phyloP scores from a whole-genome alignment of 176 grass and related monocot genomes.

The Lolium rigidum region DNA sequence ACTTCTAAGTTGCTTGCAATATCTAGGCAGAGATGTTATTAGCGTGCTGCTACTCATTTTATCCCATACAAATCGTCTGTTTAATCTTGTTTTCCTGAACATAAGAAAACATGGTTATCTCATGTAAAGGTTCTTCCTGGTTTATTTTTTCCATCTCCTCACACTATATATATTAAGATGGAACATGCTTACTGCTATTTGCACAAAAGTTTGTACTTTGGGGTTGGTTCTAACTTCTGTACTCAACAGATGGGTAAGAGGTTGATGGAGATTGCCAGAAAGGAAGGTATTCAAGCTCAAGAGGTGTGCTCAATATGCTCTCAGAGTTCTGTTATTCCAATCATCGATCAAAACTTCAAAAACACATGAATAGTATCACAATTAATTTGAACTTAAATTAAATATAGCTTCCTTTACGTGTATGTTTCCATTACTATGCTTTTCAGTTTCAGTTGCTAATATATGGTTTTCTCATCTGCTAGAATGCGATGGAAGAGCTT shows the following conservation, averaged over 20 bases:
- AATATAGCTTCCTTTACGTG: background rate
- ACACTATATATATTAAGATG: background rate
- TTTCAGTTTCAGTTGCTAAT: slow-evolving; percentile 42
- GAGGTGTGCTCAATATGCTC: slow-evolving; percentile 64
- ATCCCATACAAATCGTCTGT: slow-evolving; percentile 1
- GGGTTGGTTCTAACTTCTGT: slow-evolving; percentile 41
- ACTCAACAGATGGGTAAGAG: slow-evolving; percentile 96
- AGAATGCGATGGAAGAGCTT: slow-evolving; percentile 98
- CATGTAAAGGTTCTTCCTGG: background rate
- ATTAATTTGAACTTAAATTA: background rate
- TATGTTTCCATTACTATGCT: slow-evolving; percentile 10
- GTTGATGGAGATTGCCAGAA: slow-evolving; percentile 93
- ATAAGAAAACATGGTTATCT: slow-evolving; percentile 19
- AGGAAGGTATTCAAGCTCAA: slow-evolving; percentile 93
- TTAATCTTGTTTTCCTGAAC: slow-evolving; percentile 14
- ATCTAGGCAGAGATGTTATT: slow-evolving; percentile 15
- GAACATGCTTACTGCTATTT: background rate
- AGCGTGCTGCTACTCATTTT: slow-evolving; percentile 18
- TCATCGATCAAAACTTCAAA: background rate
- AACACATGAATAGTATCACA: background rate
- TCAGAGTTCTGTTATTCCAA: slow-evolving; percentile 27
- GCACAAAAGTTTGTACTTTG: slow-evolving; percentile 17
- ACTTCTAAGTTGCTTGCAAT: slow-evolving; percentile 22
- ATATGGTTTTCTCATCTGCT: slow-evolving; percentile 15
- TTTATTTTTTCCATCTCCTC: slow-evolving; percentile 29